Base-by-base conservation (phyloP, 495 filamentous ascomycete species). In the Aspergillus bertholletiae region DNA sequence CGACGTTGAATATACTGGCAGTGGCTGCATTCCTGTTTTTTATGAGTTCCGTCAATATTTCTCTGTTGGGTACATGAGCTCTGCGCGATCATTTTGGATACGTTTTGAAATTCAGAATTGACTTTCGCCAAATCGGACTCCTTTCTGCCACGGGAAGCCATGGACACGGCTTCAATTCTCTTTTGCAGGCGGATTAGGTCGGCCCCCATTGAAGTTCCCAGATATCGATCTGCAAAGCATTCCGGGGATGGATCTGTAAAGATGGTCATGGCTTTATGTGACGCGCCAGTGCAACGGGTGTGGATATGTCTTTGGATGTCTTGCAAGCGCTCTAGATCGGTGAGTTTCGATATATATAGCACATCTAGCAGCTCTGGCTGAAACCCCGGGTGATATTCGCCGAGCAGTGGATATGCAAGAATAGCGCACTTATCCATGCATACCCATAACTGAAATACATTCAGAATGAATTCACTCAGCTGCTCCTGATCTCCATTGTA, bases 371-470 rank as follows among this genome's bases (percentile, higher is more conserved):
- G 55, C n/a, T 76, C 63, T 0, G 76, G 71, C 0, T 70, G 57
- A 43, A 89, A 69, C 0, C 69, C 75, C 0, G 81, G 76, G 9
- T 77, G 59, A 58, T 83, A 88, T 0, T 84, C 63, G 0, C 22
- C 44, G 0, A 89, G 57, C 8, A 88, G 46, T 1, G 74, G 65
- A 51, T 70, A 70, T 0, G 54, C 51, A 2, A 52, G 30, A 4
- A 73, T 70, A 0, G 79, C 79, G 15, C 68, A 69, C 37, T 69
- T 75, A 57, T 89, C 86, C 51, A 74, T 64, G 21, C 74, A 73
- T n/a, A 84, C 57, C 85, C 85, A 89, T 0, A 87, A 54, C 15
- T 87, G 80, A 55, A 87, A 67, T 8, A 80, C 58, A 0, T 70
- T 81, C 17, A 89, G 67, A 2, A 83, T 53, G 73, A 87, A 82